Conservation (phyloP, 305 asterid genomes). For the Solanum aculeatissimum region DNA sequence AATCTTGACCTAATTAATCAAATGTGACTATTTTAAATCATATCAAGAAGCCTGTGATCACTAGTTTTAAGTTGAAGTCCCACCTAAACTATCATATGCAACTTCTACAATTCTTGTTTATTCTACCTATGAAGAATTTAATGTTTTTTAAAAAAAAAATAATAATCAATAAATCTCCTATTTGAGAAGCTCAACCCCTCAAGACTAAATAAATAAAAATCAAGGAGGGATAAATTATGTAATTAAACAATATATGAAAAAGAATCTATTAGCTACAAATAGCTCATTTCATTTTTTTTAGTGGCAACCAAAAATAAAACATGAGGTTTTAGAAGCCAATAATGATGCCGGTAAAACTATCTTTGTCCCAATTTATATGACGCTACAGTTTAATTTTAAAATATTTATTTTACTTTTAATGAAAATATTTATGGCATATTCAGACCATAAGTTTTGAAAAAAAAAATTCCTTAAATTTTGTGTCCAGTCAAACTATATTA, state of each 20-base stretch:
- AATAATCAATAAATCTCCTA: background rate
- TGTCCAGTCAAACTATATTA: too few species aligned
- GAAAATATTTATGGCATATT: too few species aligned
- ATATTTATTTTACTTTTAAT: too few species aligned
- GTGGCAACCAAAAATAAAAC: background rate
- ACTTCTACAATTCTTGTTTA: background rate
- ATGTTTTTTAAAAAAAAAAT: too few species aligned
- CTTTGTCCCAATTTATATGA: too few species aligned
- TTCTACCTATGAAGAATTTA: background rate
- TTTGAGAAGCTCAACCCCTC: background rate
- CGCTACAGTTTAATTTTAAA: too few species aligned
- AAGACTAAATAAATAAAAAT: background rate
- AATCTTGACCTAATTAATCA: background rate
- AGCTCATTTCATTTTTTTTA: background rate
- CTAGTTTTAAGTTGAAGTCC: background rate
- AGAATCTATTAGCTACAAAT: background rate
- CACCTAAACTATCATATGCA: background rate
- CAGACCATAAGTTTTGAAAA: too few species aligned
- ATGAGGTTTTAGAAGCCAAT: background rate
- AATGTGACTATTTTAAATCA: background rate
- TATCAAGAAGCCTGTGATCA: background rate
- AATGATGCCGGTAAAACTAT: background rate
- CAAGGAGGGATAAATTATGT: background rate
- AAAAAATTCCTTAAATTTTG: too few species aligned
- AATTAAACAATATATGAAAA: background rate